Evolutionary conservation across 176 grass and related monocot genomes (phyloP).

Genomic region (Typha latifolia): DNA sequence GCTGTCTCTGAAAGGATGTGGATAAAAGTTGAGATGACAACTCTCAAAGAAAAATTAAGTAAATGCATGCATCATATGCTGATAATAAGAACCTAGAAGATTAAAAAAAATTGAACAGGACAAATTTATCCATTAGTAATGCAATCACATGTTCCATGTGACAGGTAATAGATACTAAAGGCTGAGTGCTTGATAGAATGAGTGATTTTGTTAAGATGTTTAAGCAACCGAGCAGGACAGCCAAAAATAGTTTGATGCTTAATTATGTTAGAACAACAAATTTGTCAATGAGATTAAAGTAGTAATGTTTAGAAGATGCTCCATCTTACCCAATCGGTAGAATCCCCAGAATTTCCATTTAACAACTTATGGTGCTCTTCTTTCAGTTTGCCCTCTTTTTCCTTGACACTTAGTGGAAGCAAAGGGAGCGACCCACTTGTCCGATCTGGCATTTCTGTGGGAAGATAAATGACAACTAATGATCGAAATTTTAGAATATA

Average conservation of each 20-base stretch:
- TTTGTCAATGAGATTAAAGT: background rate
- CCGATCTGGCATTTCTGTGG: slow-evolving; percentile 88
- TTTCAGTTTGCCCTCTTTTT: slow-evolving; percentile 53
- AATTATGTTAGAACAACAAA: background rate
- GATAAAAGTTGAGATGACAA: background rate
- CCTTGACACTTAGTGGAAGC: slow-evolving; percentile 67
- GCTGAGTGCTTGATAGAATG: no score
- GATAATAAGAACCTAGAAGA: background rate
- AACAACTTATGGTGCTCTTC: slow-evolving; percentile 74
- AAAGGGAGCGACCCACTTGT: slow-evolving; percentile 51
- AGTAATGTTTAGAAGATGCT: slow-evolving; percentile 4
- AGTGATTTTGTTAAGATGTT: background rate
- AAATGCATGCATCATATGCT: background rate
- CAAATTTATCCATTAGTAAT: background rate
- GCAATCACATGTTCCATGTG: background rate
- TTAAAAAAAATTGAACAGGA: background rate
- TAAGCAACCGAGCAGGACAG: background rate
- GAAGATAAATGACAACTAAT: background rate
- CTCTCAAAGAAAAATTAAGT: background rate
- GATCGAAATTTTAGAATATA: background rate
- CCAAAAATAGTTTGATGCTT: background rate
- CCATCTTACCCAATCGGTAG: slow-evolving; percentile 61
- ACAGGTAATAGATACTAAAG: no score
- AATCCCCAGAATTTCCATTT: slow-evolving; percentile 60
- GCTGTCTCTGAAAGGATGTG: slow-evolving; percentile 10